A percentile compares a stretch with the other conserved stretches of the same genome.
phyloP scores from a whole-genome alignment of 371 early-diverging fungal species.

The Apophysomyces variabilis region DNA sequence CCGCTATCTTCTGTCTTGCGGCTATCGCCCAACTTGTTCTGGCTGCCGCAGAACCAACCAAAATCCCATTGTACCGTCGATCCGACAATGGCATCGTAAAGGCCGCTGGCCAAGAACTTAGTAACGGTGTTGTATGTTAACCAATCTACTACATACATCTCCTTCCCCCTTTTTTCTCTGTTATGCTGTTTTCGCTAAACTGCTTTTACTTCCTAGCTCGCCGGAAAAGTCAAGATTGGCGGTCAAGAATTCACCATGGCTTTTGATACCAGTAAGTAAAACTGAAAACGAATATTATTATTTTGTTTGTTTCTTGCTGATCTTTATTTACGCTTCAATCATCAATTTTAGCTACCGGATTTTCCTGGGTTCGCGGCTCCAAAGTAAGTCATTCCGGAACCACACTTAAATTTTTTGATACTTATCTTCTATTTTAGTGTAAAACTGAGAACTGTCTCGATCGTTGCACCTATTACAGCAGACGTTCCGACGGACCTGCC shows the following conservation, averaged over 20 bases:
- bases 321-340: constrained; percentile 24
- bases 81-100: constrained; percentile 36
- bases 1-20: constrained; percentile 47
- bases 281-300: background rate
- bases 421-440: constrained; percentile 34
- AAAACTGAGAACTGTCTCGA: constrained; percentile 50
- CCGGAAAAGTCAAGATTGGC: constrained; percentile 52
- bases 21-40: constrained; percentile 50
- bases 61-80: constrained; percentile 49
- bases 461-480: constrained; percentile 41
- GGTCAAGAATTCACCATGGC: constrained; percentile 52
- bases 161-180: constrained; percentile 4
- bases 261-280: constrained; percentile 51
- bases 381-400: constrained; percentile 28
- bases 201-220: constrained; percentile 31
- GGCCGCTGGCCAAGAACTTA: constrained; percentile 48
- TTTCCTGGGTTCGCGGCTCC: constrained; percentile 57
- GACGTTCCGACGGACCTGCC: constrained; percentile 32
- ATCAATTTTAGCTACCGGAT: constrained; percentile 42
- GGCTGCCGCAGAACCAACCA: constrained; percentile 40
- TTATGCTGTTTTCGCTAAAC: constrained; percentile 7
- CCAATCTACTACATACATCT: background rate
- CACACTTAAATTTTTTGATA: constrained; percentile 3
- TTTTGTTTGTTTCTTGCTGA: constrained; percentile 8
- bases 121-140: constrained; percentile 46